These are phyloP conservation scores for Ogataea wickerhamii DNA, from an alignment of 805 yeast genomes.

Conservation along the genomic window DNA sequence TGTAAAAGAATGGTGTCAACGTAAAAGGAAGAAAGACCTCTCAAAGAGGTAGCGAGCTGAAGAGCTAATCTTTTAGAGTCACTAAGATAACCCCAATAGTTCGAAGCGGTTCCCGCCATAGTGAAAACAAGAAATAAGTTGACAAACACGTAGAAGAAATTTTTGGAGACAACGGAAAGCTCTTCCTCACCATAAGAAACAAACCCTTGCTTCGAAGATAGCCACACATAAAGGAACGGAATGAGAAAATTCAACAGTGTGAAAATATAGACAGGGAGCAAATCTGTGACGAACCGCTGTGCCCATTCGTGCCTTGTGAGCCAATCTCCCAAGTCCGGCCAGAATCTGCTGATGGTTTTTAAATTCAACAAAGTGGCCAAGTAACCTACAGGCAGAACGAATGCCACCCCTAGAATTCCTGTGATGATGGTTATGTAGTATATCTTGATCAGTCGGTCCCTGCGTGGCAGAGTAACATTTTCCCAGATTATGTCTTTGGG, in stretches of 20 bases:
- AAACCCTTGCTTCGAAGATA: constrained; percentile 81
- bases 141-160: constrained; percentile 91
- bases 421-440: constrained; percentile 64
- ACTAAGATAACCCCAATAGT: constrained; percentile 72
- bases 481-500: constrained; percentile 96
- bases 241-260: constrained; percentile 77
- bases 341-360: constrained; percentile 71
- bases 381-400: constrained; percentile 80
- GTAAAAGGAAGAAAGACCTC: constrained; percentile 79
- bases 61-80: constrained; percentile 89
- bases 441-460: constrained; percentile 62
- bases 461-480: constrained; percentile 75
- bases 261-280: constrained; percentile 87
- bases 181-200: constrained; percentile 93
- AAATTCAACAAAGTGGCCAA: constrained; percentile 78
- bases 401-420: constrained; percentile 63
- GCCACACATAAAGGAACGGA: constrained; percentile 82
- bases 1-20: constrained; percentile 81
- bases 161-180: constrained; percentile 82
- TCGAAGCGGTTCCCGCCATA: constrained; percentile 86
- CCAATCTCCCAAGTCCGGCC: constrained; percentile 77
- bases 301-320: constrained; percentile 67
- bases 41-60: constrained; percentile 77
- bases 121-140: constrained; percentile 92
- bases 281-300: constrained; percentile 75